phyloP scores from a whole-genome alignment of 495 filamentous ascomycete genomes.

The Pyrenula massariospora region DNA sequence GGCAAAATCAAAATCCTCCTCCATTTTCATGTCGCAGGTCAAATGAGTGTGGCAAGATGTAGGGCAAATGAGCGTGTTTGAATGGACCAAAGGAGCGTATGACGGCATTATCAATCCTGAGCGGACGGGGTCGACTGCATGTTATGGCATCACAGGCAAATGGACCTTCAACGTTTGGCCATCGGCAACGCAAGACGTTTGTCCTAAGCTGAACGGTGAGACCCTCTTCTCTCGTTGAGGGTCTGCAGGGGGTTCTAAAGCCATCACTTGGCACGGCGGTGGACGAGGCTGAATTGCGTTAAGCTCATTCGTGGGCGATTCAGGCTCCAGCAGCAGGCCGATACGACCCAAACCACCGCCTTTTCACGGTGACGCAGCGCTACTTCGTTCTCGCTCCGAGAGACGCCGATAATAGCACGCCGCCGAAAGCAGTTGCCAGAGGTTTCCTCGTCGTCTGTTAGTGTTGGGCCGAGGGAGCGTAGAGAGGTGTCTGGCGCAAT shows the following conservation, averaged over 20 bases:
- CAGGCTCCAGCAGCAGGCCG: not conserved
- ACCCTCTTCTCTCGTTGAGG: not conserved
- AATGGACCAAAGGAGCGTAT: not conserved
- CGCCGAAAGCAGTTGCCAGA: not conserved
- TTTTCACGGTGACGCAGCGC: not conserved
- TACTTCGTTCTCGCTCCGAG: too few species aligned
- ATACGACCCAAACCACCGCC: not conserved
- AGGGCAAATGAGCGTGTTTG: not conserved
- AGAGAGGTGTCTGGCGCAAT: too few species aligned
- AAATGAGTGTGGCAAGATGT: too few species aligned
- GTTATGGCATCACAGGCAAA: not conserved
- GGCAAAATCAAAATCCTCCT: not conserved
- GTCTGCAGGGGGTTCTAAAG: not conserved
- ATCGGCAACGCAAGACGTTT: not conserved
- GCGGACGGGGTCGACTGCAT: not conserved
- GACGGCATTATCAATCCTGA: not conserved
- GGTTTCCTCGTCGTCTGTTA: not conserved
- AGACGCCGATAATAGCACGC: too few species aligned
- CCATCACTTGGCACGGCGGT: not conserved
- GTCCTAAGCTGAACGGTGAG: not conserved
- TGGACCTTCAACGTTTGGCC: not conserved
- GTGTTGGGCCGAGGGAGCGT: not conserved
- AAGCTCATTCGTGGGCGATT: not conserved
- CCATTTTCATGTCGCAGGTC: too few species aligned
- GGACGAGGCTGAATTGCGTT: not conserved